Conservation (phyloP, 1,284 basidiomycete genomes). For the Ceratobasidium theobromae region DNA sequence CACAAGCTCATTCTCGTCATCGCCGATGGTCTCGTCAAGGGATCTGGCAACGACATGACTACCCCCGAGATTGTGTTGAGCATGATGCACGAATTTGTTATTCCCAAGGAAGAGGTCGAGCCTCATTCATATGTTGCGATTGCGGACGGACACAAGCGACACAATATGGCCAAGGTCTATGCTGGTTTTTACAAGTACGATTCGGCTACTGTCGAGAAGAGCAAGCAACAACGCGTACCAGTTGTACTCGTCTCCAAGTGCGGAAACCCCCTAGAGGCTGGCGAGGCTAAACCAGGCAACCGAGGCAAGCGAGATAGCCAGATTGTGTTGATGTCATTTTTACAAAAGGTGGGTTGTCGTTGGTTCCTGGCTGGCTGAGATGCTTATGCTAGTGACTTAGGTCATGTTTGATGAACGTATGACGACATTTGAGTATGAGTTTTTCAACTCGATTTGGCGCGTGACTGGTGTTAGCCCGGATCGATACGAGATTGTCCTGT, state of each 20-base stretch:
- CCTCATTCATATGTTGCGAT: conserved; percentile 97
- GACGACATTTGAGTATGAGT: conserved; percentile 99
- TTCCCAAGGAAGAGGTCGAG: conserved; percentile 85
- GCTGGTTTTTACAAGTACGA: conserved; percentile 98
- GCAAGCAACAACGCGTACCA: conserved; percentile 96
- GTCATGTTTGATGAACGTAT: conserved; percentile 99
- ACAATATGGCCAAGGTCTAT: conserved; percentile 99
- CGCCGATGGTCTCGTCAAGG: conserved; percentile 98
- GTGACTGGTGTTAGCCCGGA: conserved; percentile 95
- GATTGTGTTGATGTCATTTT: conserved; percentile 96
- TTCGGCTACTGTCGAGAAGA: conserved; percentile 84
- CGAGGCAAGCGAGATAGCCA: conserved; percentile 98
- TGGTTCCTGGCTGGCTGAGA: background rate
- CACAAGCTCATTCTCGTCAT: conserved; percentile 97
- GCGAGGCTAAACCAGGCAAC: conserved; percentile 94
- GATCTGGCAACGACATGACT: conserved; percentile 80
- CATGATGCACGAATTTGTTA: conserved; percentile 97
- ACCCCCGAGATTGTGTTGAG: conserved; percentile 93
- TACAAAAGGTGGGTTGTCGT: conserved; percentile 75
- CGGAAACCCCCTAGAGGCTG: conserved; percentile 86
- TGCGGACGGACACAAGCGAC: conserved; percentile 97
- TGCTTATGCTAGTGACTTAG: background rate
- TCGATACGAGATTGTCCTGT: conserved; percentile 92
- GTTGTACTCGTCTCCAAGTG: conserved; percentile 93
- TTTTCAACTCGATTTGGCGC: conserved; percentile 96